Evolutionary conservation across 441 rosid species (phyloP), one percentile per base, ranked within the genome.

Genomic region (Iberis amara): DNA sequence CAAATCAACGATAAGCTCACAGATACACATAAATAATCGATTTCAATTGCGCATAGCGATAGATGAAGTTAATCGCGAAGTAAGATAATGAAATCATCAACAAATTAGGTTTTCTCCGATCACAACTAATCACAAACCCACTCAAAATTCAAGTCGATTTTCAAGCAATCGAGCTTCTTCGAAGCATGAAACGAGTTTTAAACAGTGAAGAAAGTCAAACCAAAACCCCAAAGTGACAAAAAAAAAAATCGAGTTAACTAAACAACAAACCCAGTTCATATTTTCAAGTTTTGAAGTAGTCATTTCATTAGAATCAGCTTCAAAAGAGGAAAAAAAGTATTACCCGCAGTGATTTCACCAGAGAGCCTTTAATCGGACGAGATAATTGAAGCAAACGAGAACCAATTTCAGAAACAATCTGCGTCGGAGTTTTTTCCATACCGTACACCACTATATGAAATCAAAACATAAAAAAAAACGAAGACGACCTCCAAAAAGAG

Each of bases 321-420:
- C 10, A 32, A 12, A 6, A 6, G 6, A 6, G 30, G 6, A 26
- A 6, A 26, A 4, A 2, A 56, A 73, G 9, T 11, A 28, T 56
- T 72, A 91, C 96, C 38, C 86, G 79, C 47, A 92, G 82, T 9
- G 75, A 75, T 44, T 82, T 85, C 65, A 88, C 76, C n/a, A 92
- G 80, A 39, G 68, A 61, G 48, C 84, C 82, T 71, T 92, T 84
- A 70, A 54, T 82, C 24, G 77, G 83, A 45, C 91, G 92, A 62
- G 80, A 27, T 61, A 60, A 66, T 27, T 79, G 71, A 45, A 67
- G 58, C 75, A 92, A 79, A 57, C 74, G 67, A 64, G 64, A 36
- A 65, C 96, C 94, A 63, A 82, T 39, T 64, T 68, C 72, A 39
- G 80, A 71, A 48, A 89, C 72, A 54, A 69, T 64, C 62, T 72